Percentiles rank a stretch among this genome's conserved stretches.
phyloP scores from a whole-genome alignment of 2,329 filamentous ascomycete genomes.

The Diaporthe amygdali region DNA sequence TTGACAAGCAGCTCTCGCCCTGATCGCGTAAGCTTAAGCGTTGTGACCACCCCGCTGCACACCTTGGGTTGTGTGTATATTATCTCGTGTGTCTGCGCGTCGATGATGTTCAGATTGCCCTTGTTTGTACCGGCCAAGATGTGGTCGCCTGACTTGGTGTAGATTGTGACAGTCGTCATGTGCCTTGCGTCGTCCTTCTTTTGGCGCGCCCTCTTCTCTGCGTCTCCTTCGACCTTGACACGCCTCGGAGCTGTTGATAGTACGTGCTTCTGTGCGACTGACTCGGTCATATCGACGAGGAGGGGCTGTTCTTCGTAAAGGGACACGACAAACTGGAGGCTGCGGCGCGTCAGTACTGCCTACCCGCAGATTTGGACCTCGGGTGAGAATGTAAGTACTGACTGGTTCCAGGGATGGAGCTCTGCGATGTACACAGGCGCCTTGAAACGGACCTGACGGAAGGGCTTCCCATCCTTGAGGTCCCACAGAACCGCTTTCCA shows the following conservation, averaged over 20 bases:
- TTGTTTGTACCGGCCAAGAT: slow-evolving; percentile 94
- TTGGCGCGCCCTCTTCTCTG: slow-evolving; percentile 78
- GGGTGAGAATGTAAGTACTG: slow-evolving; percentile 37
- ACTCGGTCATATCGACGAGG: slow-evolving; percentile 78
- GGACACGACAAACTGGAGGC: slow-evolving; percentile 85
- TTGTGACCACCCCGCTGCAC: slow-evolving; percentile 85
- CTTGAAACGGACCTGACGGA: slow-evolving; percentile 88
- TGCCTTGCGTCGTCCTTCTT: slow-evolving; percentile 92
- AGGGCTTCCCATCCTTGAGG: slow-evolving; percentile 69
- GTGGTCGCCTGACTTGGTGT: slow-evolving; percentile 83
- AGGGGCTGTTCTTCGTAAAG: slow-evolving; percentile 93
- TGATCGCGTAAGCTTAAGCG: slow-evolving; percentile 81
- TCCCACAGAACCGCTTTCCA: slow-evolving; percentile 99
- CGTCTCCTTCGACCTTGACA: slow-evolving; percentile 71
- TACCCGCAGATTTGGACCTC: neutral
- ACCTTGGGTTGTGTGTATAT: slow-evolving; percentile 85
- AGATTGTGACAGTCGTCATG: slow-evolving; percentile 91
- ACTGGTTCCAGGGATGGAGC: slow-evolving; percentile 90
- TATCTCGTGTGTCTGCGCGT: slow-evolving; percentile 78
- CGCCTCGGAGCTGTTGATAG: slow-evolving; percentile 85
- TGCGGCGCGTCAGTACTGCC: slow-evolving; percentile 42
- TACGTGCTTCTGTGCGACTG: slow-evolving; percentile 74
- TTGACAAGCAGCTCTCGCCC: slow-evolving; percentile 91
- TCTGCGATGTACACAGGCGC: slow-evolving; percentile 96
- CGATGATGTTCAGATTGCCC: slow-evolving; percentile 95